Evolutionary conservation across 768 basidiomycete species (phyloP), one percentile per base, ranked within the genome.

Genomic region (Hygrocybe punicea): DNA sequence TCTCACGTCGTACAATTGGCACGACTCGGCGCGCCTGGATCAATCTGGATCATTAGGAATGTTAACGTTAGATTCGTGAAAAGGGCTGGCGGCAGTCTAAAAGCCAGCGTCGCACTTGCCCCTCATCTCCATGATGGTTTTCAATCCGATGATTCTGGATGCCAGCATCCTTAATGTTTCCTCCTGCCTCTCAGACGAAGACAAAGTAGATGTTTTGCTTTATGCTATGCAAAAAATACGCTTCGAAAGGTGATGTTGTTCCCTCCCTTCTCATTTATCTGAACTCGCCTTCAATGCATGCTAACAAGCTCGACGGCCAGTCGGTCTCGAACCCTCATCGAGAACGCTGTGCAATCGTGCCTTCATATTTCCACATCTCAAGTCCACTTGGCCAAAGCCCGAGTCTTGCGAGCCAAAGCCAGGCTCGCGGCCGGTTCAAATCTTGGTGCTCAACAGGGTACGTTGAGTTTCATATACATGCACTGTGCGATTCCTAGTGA

Each of bases 171-270:
- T 84, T 46, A 86, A 89, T 63, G 83, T 86, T 19, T 76, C 81
- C 0, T 73, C 74, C 6, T 78, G 77, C 57, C 76, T 89, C 33
- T 75, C 79, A 3, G 81, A 85, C 66, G 80, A 80, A 61, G 81
- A 88, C 66, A 89, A 89, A 68, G 85, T 80, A 17, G 85, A 86
- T 56, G 78, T 89, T 36, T 73, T 92, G 53, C 69, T 93, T 49
- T 85, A 89, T 61, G 91, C 91, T 16, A 84, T 93, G 79, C 84
- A 86, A 61, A 87, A 86, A 46, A 63, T 82, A 95, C 58, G 84
- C 86, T 51, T 76, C 80, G 47, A 85, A 91, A 56, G 80, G 85
- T 67, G n/a, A 81, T 70, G 6, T 4, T 37, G 55, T 23, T 51
- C n/a, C n/a, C n/a, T n/a, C n/a, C n/a, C n/a, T n/a, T n/a, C n/a